These are phyloP conservation scores for Talaromyces islandicus DNA, from an alignment of 2,329 filamentous ascomycete genomes.

Conservation along the genomic window DNA sequence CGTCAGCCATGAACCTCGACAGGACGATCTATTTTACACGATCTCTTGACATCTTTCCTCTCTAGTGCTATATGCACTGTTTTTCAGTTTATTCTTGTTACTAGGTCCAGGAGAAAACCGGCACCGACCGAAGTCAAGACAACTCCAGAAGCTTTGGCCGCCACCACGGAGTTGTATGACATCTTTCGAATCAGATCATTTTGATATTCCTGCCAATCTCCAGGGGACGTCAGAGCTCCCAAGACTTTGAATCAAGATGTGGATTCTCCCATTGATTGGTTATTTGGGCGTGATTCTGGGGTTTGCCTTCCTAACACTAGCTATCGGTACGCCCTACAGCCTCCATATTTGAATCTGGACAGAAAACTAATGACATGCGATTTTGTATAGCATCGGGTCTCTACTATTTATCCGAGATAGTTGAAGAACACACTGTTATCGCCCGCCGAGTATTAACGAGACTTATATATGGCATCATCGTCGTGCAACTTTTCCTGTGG, in stretches of 20 bases:
- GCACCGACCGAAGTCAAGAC: neutral
- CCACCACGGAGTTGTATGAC: neutral
- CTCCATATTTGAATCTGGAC: neutral
- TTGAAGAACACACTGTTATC: slow-evolving; percentile 94
- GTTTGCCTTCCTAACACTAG: slow-evolving; percentile 89
- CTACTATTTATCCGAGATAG: slow-evolving; percentile 96
- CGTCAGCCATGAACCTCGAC: neutral
- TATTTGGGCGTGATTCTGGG: slow-evolving; percentile 81
- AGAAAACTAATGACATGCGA: neutral
- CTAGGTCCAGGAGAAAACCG: neutral
- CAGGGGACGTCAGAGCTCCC: neutral
- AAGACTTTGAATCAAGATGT: slow-evolving; percentile 56
- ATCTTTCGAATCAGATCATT: neutral
- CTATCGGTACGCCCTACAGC: slow-evolving; percentile 61
- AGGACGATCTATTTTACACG: neutral
- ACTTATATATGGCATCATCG: slow-evolving; percentile 78
- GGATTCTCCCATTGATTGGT: slow-evolving; percentile 88
- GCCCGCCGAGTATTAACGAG: slow-evolving; percentile 80
- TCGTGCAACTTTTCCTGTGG: slow-evolving; percentile 66
- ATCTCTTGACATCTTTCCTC: neutral
- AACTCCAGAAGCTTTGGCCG: no score
- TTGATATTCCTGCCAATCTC: neutral
- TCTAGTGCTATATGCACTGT: neutral
- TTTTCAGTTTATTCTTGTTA: neutral
- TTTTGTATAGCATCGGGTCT: slow-evolving; percentile 71